Evolutionary conservation across 805 yeast species (phyloP).

Genomic region (Osmozyma mogii): DNA sequence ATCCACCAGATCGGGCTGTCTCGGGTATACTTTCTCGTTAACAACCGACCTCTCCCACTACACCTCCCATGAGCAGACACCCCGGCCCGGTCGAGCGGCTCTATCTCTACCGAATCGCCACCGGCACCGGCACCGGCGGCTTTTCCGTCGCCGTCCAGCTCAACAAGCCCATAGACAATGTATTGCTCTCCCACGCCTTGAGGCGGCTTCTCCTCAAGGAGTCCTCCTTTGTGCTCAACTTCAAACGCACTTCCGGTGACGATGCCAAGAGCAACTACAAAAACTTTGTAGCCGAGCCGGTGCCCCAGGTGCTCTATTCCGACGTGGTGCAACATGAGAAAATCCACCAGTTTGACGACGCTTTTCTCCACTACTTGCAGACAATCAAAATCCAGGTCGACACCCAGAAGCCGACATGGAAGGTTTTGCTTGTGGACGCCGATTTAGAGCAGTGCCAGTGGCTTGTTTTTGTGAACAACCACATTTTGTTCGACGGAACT

Average conservation of each 20-base stretch:
- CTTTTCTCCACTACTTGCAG: slow-evolving; percentile 2
- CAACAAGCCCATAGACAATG: slow-evolving; percentile 3
- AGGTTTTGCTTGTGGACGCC: slow-evolving; percentile 2
- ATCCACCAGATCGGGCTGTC: too few relatives aligned
- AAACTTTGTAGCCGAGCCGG: slow-evolving; percentile 5
- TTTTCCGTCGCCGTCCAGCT: slow-evolving; percentile 6
- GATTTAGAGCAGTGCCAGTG: slow-evolving; percentile 1
- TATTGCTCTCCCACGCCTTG: slow-evolving; percentile 8
- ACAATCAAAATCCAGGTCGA: slow-evolving; percentile 4
- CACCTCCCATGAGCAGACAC: not conserved
- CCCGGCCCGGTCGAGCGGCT: slow-evolving; percentile 8
- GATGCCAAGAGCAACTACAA: slow-evolving; percentile 3
- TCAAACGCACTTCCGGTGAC: slow-evolving; percentile 5
- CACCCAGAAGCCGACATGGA: slow-evolving; percentile 6
- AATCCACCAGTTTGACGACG: slow-evolving; percentile 3
- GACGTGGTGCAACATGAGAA: slow-evolving; percentile 5
- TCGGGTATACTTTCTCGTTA: too few relatives aligned
- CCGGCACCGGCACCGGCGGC: slow-evolving; percentile 7
- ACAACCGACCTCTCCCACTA: too few relatives aligned
- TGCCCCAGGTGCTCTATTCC: slow-evolving; percentile 3
- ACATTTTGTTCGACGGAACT: slow-evolving; percentile 9
- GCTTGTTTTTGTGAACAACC: slow-evolving; percentile 8
- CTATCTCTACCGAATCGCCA: slow-evolving; percentile 9
- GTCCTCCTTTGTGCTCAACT: slow-evolving; percentile 6
- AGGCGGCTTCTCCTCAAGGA: slow-evolving; percentile 3